Evolutionary conservation across 1,284 basidiomycete genomes (phyloP).

Genomic region (Baeospora myosura): DNA sequence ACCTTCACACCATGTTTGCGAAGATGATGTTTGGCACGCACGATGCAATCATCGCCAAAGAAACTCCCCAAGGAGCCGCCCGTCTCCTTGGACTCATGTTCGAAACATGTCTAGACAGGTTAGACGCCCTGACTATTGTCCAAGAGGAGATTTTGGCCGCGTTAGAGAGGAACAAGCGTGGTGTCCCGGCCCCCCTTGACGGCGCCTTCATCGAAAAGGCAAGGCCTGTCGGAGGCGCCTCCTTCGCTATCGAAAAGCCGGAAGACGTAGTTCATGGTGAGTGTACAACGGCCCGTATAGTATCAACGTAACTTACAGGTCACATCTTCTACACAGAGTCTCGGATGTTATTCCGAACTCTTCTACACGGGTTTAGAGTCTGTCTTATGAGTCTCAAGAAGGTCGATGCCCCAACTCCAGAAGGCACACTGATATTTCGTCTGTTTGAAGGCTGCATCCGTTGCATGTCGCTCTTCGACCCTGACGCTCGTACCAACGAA

Average conservation of each 20-base stretch:
- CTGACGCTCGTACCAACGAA: slow-evolving; percentile 62
- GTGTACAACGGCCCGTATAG: slow-evolving; percentile 15
- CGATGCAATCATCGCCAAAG: slow-evolving; percentile 77
- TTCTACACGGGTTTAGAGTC: slow-evolving; percentile 87
- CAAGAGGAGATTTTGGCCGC: slow-evolving; percentile 50
- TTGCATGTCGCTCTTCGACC: slow-evolving; percentile 83
- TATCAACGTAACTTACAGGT: slow-evolving; percentile 3
- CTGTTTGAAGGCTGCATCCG: slow-evolving; percentile 84
- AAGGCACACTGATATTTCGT: slow-evolving; percentile 82
- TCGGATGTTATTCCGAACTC: slow-evolving; percentile 80
- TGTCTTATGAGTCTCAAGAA: slow-evolving; percentile 77
- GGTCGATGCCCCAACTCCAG: slow-evolving; percentile 71
- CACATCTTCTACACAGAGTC: slow-evolving; percentile 74
- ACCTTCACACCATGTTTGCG: slow-evolving; percentile 86
- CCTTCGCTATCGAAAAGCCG: slow-evolving; percentile 69
- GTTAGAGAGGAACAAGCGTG: slow-evolving; percentile 43
- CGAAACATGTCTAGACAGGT: slow-evolving; percentile 81
- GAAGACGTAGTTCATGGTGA: slow-evolving; percentile 69
- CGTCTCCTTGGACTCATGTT: slow-evolving; percentile 71
- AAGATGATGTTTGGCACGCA: slow-evolving; percentile 91
- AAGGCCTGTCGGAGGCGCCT: slow-evolving; percentile 68
- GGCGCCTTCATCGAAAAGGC: slow-evolving; percentile 67
- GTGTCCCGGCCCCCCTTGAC: slow-evolving; percentile 36
- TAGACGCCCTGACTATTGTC: slow-evolving; percentile 73
- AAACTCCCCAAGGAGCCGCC: slow-evolving; percentile 59